A percentile compares a stretch with the other conserved stretches of the same genome.
Evolutionary conservation across 2,329 filamentous ascomycete genomes (phyloP).

Genomic region (Xylaria sp.): DNA sequence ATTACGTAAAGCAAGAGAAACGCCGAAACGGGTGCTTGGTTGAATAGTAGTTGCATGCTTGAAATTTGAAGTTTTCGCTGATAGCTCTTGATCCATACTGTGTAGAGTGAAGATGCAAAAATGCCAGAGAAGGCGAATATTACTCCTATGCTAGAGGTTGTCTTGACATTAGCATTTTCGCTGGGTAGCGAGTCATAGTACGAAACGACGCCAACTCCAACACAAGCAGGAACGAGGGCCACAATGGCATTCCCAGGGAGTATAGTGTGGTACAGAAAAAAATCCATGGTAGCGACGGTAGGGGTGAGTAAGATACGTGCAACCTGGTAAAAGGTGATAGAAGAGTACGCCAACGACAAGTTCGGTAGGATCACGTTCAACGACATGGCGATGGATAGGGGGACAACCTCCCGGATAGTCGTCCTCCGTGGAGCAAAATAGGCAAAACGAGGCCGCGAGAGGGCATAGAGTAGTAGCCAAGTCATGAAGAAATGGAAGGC

Average conservation of each 20-base stretch:
- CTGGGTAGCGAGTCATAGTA: conserved; percentile 73
- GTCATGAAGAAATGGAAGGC: conserved; percentile 76
- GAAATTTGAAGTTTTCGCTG: conserved; percentile 73
- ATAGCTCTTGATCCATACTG: conserved; percentile 74
- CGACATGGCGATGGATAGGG: conserved; percentile 74
- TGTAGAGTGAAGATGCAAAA: conserved; percentile 74
- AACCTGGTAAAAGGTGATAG: conserved; percentile 77
- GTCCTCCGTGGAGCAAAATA: conserved; percentile 70
- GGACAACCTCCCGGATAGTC: conserved; percentile 67
- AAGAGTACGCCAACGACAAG: conserved; percentile 73
- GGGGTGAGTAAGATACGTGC: conserved; percentile 75
- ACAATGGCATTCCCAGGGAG: conserved; percentile 65
- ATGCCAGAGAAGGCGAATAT: conserved; percentile 73
- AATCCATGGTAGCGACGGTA: conserved; percentile 73
- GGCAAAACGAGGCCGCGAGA: conserved; percentile 68
- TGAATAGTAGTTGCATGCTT: conserved; percentile 76
- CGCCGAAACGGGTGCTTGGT: conserved; percentile 72
- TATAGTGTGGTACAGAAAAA: conserved; percentile 66
- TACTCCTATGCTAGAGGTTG: conserved; percentile 68
- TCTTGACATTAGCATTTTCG: conserved; percentile 61
- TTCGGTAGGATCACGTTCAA: conserved; percentile 77
- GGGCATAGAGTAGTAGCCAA: conserved; percentile 69
- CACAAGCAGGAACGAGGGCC: conserved; percentile 69
- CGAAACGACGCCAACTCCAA: conserved; percentile 73
- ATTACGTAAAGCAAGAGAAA: conserved; percentile 73